Conservation (phyloP, 805 yeast species). For the Blastobotrys americana region DNA sequence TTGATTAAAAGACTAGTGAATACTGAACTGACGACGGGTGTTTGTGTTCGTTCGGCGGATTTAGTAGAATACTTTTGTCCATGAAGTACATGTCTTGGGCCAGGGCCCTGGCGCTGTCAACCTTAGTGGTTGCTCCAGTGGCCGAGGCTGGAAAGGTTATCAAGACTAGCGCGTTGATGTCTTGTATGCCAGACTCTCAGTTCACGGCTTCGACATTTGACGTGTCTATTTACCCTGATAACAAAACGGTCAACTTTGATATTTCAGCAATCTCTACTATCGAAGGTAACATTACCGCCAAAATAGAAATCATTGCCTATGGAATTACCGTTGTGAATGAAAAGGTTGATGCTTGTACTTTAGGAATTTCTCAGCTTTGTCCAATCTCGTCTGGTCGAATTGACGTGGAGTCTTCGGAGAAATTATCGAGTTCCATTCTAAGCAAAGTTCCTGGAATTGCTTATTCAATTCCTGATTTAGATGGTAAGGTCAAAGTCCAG, state of each 20-base stretch:
- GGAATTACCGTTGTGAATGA: constrained; percentile 60
- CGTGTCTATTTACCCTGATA: constrained; percentile 62
- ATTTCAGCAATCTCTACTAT: constrained; percentile 75
- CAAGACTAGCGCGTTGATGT: constrained; percentile 60
- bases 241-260: constrained; percentile 54
- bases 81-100: no score
- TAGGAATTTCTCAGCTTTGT: constrained; percentile 51
- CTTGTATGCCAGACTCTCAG: constrained; percentile 88
- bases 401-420: constrained; percentile 39
- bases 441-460: constrained; percentile 72
- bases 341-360: constrained; percentile 55
- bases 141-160: constrained; percentile 29
- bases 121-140: not conserved
- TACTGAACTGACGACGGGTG: no score
- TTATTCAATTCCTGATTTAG: constrained; percentile 86
- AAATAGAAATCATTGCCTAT: constrained; percentile 63
- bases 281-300: constrained; percentile 61
- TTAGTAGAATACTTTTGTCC: no score
- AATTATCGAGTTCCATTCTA: constrained; percentile 37
- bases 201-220: constrained; percentile 80
- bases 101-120: no score
- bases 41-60: no score
- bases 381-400: constrained; percentile 86
- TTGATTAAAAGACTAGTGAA: no score
- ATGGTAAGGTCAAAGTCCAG: constrained; percentile 76